These are phyloP conservation scores for Rhynchospora pubera DNA, from an alignment of 176 grass and related monocot species.

Conservation along the genomic window DNA sequence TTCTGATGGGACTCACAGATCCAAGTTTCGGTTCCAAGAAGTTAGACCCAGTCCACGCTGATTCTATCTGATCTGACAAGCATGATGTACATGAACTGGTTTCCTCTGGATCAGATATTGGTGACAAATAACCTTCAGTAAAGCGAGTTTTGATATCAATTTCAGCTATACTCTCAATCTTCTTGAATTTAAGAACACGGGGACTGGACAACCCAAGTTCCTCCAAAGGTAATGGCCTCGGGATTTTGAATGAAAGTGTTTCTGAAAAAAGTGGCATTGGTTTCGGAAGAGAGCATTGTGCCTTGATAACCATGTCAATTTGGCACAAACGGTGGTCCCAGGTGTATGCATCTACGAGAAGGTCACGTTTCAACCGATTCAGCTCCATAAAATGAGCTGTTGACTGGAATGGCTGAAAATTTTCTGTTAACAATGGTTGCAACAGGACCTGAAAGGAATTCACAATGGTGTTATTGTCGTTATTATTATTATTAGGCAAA, in stretches of 20 bases:
- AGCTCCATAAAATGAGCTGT: slow-evolving; percentile 71
- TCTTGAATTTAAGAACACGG: slow-evolving; percentile 17
- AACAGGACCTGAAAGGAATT: slow-evolving; percentile 46
- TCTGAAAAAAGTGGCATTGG: slow-evolving; percentile 19
- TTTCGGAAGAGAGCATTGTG: slow-evolving; percentile 24
- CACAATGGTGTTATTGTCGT: too few species aligned
- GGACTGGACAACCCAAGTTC: slow-evolving; percentile 26
- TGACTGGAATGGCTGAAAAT: slow-evolving; percentile 33
- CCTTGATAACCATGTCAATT: slow-evolving; percentile 48
- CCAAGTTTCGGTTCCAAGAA: slow-evolving; percentile 33
- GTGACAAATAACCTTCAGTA: slow-evolving; percentile 28
- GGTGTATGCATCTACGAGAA: slow-evolving; percentile 60
- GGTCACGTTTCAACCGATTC: slow-evolving; percentile 60
- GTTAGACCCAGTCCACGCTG: slow-evolving; percentile 73
- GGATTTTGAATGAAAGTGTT: slow-evolving; percentile 27
- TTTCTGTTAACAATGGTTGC: slow-evolving; percentile 44
- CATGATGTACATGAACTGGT: slow-evolving; percentile 47
- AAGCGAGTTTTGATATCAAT: slow-evolving; percentile 32
- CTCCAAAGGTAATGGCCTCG: slow-evolving; percentile 32
- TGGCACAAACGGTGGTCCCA: slow-evolving; percentile 59
- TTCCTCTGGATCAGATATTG: slow-evolving; percentile 30
- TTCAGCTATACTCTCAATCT: slow-evolving; percentile 26
- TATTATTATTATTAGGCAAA: too few species aligned
- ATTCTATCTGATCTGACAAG: slow-evolving; percentile 90
- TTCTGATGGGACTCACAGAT: slow-evolving; percentile 34